These are phyloP conservation scores for Cryphonectria japonica DNA, from an alignment of 2,329 filamentous ascomycete species.

Conservation along the genomic window DNA sequence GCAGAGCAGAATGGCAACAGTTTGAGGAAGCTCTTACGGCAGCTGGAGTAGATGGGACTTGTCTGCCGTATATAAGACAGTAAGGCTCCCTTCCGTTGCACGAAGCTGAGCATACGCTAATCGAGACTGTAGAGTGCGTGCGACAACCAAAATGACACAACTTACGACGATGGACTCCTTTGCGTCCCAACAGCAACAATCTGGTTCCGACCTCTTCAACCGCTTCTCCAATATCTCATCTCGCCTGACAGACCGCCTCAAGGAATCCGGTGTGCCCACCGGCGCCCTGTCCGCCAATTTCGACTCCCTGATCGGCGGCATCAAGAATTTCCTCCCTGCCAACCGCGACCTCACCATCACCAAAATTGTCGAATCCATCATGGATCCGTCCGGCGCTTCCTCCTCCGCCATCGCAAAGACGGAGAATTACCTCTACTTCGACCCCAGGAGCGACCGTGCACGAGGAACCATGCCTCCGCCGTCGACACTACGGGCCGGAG, in stretches of 20 bases:
- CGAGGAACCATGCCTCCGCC: constrained; percentile 88
- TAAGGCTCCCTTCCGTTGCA: constrained; percentile 44
- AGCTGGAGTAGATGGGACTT: constrained; percentile 75
- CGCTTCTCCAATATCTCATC: constrained; percentile 92
- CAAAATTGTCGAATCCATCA: constrained; percentile 96
- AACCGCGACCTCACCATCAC: constrained; percentile 96
- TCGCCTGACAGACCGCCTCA: constrained; percentile 89
- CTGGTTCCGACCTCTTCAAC: constrained; percentile 79
- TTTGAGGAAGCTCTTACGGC: constrained; percentile 83
- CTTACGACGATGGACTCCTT: constrained; percentile 86
- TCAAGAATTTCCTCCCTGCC: constrained; percentile 96
- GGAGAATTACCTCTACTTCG: constrained; percentile 96
- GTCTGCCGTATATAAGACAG: constrained; percentile 86
- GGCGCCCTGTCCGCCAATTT: constrained; percentile 76
- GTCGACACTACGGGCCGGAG: constrained; percentile 57
- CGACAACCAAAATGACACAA: constrained; percentile 98
- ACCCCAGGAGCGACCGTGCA: constrained; percentile 90
- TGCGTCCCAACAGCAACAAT: constrained; percentile 61
- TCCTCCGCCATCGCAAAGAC: constrained; percentile 95
- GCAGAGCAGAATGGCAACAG: constrained; percentile 77
- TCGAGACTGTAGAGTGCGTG: constrained; percentile 68
- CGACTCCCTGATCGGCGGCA: constrained; percentile 90
- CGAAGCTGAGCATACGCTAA: constrained; percentile 34
- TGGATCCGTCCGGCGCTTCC: constrained; percentile 90
- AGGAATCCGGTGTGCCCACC: constrained; percentile 80